Percentiles rank a stretch among this genome's conserved stretches.
These are phyloP conservation scores for Lactarius evosmus DNA, from an alignment of 768 basidiomycete species.

Conservation along the genomic window DNA sequence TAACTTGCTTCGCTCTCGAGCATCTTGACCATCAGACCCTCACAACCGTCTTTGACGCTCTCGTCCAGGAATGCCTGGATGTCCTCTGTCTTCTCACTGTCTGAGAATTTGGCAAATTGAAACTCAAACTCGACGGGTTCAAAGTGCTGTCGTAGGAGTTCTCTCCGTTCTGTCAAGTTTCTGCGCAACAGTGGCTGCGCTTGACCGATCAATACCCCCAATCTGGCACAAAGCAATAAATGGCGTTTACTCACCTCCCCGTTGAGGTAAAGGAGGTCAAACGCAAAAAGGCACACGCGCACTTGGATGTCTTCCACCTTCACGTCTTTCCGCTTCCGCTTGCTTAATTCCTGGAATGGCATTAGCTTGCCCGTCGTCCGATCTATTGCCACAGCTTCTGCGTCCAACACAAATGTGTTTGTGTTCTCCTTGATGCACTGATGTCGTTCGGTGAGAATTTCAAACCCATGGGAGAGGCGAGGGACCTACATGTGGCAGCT, in stretches of 20 bases:
- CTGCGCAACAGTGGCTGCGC: slow-evolving; percentile 77
- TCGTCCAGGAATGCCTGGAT: slow-evolving; percentile 94
- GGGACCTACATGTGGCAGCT: slow-evolving; percentile 70
- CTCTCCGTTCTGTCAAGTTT: slow-evolving; percentile 70
- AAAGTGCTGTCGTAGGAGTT: slow-evolving; percentile 77
- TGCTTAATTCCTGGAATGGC: slow-evolving; percentile 97
- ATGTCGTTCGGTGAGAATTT: background rate
- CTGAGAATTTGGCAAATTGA: slow-evolving; percentile 87
- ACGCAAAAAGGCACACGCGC: slow-evolving; percentile 92
- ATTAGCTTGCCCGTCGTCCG: slow-evolving; percentile 77
- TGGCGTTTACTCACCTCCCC: slow-evolving; percentile 65
- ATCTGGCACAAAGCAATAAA: background rate
- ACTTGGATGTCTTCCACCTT: slow-evolving; percentile 98
- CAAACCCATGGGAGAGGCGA: background rate
- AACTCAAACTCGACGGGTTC: slow-evolving; percentile 84
- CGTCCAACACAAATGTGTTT: slow-evolving; percentile 90
- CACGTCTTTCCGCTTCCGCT: slow-evolving; percentile 95
- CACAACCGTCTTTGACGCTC: slow-evolving; percentile 97
- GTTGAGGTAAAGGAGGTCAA: slow-evolving; percentile 94
- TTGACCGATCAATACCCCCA: background rate
- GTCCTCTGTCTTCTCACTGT: slow-evolving; percentile 86
- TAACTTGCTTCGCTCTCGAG: slow-evolving; percentile 85
- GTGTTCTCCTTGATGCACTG: slow-evolving; percentile 85
- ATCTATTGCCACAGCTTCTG: slow-evolving; percentile 97
- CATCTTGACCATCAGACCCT: slow-evolving; percentile 99